Base-by-base conservation (phyloP, 1,139 yeast species). In the Pichia cactophila region DNA sequence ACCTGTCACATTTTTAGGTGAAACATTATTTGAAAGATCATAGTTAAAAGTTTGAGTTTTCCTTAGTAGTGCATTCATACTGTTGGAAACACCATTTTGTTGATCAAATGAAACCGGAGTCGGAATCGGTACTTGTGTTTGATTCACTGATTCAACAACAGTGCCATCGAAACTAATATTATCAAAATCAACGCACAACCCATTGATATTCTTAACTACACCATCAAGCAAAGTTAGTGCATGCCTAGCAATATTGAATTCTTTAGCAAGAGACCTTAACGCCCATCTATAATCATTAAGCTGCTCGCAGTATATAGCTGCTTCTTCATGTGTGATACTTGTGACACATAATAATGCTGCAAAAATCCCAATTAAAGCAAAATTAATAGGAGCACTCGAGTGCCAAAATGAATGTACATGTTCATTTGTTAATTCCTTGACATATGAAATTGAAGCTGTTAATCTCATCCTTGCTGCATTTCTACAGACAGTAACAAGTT, bases 331-430 rank as follows among this genome's bases (percentile, higher is more conserved):
- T 4, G 75, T 65, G 11, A 73, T 68, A 5, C 89, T 70, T 0
- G 90, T 81, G 33, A 81, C 79, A 59, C 75, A 86, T 49, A 89
- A 68, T 10, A 89, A 70, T 0, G 94, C 83, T 0, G 96, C 95
- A 73, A 89, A 89, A 0, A 92, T 80, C 3, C 96, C 96, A 48
- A 88, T 86, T 43, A 86, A 68, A 3, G 95, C 82, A 56, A 89
- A 80, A 61, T 85, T 86, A 11, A 86, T 76, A 0, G 90, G 74
- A 0, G 95, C 77, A 5, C 89, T 81, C 2, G 89, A 78, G 65
- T 86, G 92, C 96, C 96, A 89, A 65, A 87, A 88, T 10, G 94
- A 80, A 61, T 82, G 89, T 47, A 86, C 77, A 61, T 88, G 95
- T 56, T 87, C 95, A 3, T 85, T 84, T 57, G 82, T 81, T 60